Evolutionary conservation across 495 filamentous ascomycete genomes (phyloP), one percentile per base, ranked within the genome.

Genomic region (Penicillium waksmanii): DNA sequence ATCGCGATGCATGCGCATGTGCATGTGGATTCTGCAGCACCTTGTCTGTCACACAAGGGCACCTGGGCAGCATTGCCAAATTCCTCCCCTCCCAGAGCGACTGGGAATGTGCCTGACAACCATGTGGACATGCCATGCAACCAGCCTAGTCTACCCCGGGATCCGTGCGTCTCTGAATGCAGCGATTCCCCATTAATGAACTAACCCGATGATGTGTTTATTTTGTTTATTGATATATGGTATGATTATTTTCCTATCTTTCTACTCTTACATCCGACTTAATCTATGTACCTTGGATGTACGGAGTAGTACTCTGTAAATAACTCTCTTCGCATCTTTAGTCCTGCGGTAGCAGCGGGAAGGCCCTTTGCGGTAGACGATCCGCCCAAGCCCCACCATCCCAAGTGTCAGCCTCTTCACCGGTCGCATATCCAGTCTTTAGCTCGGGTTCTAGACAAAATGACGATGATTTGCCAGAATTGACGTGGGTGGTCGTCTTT

Each of bases 401-500:
- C 8, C 8, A 53, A 17, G 51, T 60, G 65, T 65, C 58, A 66
- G 53, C 56, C 27, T 56, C 42, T 36, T 66, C 64, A 66, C 64
- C 64, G 61, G 61, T 36, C 51, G 58, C 54, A 23, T 55, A 38
- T 12, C 50, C 38, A 51, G 34, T 18, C 46, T 48, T 38, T 49
- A 15, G n/a, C 42, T 53, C 31, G 18, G n/a, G 48, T 50, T 19
- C 42, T 17, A 43, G 43, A 46, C 25, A 46, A 56, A 35, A 58
- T 63, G 60, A 63, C 35, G 44, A 58, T 27, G 46, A 48, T 48
- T 53, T 51, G 34, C 17, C 18, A n/a, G 18, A 21, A 25, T 35
- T 64, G 62, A 57, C 57, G 62, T 56, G 61, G 21, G 52, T 56
- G 34, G 44, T 50, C 25, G 38, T 34, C 48, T 55, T 43, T 13